A percentile compares a stretch with the other conserved stretches of the same genome.
These are phyloP conservation scores for Ceratocystis albifundus DNA, from an alignment of 2,329 filamentous ascomycete genomes.

Conservation along the genomic window DNA sequence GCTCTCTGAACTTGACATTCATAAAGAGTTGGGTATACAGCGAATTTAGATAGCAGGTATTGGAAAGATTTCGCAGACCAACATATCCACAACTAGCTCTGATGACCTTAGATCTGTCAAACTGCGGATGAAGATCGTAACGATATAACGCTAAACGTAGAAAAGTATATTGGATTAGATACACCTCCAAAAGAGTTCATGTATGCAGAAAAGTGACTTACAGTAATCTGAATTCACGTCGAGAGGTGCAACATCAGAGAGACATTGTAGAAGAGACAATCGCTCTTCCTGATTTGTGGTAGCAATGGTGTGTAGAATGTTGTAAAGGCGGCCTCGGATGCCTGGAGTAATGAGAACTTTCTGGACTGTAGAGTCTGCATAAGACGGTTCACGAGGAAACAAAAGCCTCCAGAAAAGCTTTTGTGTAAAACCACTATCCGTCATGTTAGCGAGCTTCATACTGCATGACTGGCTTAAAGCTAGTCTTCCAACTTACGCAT, in stretches of 20 bases:
- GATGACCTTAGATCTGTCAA: slow-evolving; percentile 57
- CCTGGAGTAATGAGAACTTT: not conserved
- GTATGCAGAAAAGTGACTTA: not conserved
- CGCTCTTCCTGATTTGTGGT: not conserved
- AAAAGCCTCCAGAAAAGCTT: slow-evolving; percentile 52
- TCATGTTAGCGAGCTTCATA: slow-evolving; percentile 12
- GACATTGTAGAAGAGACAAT: not conserved
- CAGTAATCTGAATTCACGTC: slow-evolving; percentile 22
- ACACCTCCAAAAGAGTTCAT: not conserved
- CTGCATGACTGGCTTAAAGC: not conserved
- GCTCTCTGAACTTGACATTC: slow-evolving; percentile 77
- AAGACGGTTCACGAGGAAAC: slow-evolving; percentile 44
- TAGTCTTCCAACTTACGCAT: not conserved
- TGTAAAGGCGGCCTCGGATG: not conserved
- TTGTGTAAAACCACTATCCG: slow-evolving; percentile 28
- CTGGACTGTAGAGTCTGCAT: slow-evolving; percentile 29
- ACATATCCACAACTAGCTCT: slow-evolving; percentile 69
- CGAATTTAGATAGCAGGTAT: slow-evolving; percentile 96
- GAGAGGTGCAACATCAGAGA: slow-evolving; percentile 26
- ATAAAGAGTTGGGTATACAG: slow-evolving; percentile 91
- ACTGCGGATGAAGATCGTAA: slow-evolving; percentile 49
- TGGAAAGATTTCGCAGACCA: slow-evolving; percentile 84
- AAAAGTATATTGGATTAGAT: not conserved
- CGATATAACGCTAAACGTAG: slow-evolving; percentile 38
- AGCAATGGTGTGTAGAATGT: not conserved